Conservation (phyloP, 75 land plant species). For the Chamaecyparis obtusa region DNA sequence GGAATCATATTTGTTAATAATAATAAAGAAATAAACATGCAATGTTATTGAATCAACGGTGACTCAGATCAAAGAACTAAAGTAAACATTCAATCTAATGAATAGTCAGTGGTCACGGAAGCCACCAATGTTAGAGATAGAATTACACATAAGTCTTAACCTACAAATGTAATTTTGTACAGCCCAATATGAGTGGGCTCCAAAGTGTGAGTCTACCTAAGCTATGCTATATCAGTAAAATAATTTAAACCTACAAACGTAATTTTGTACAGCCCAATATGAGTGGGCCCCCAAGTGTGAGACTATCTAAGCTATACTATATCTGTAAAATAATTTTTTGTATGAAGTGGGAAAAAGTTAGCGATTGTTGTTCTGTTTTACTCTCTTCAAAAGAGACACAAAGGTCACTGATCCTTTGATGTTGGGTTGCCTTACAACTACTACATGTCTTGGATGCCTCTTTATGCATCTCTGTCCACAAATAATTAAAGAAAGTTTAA, state of each 20-base stretch:
- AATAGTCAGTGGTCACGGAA: neutral
- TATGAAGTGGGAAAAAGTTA: neutral
- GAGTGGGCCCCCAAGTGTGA: neutral
- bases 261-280: neutral
- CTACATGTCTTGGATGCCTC: neutral
- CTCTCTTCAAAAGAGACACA: neutral
- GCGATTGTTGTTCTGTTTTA: neutral
- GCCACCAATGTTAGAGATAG: neutral
- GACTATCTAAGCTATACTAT: neutral
- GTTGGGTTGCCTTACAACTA: neutral
- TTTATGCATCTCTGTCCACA: neutral
- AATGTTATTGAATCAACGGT: neutral
- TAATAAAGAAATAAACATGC: neutral
- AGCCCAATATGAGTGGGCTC: neutral
- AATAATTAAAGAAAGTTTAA: neutral
- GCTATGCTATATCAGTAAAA: neutral
- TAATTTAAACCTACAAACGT: neutral
- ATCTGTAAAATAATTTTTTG: neutral
- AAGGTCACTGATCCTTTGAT: neutral
- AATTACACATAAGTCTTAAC: neutral
- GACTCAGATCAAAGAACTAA: neutral
- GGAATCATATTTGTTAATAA: neutral
- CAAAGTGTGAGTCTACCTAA: neutral
- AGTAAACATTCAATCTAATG: neutral
- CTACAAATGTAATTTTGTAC: neutral